A percentile compares a stretch with the other conserved stretches of the same genome.
Conservation (phyloP, 2,329 filamentous ascomycete genomes). For the Aphanoascus verrucosus region DNA sequence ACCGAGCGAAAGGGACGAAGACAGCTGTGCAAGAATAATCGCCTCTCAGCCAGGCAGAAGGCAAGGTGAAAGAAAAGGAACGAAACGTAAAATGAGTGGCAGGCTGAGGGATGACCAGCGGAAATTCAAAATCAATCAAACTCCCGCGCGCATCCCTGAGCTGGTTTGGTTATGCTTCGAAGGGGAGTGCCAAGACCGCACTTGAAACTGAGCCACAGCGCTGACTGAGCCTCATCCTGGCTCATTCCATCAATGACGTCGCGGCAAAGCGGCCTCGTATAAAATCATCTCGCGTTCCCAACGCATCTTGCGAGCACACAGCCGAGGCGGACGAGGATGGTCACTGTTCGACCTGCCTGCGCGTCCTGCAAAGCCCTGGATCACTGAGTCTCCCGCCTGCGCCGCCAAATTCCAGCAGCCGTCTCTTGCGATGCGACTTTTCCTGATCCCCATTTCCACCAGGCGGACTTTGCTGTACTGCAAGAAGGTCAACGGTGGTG, state of each 20-base stretch:
- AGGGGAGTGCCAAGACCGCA: slow-evolving; percentile 2
- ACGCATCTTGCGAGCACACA: not conserved
- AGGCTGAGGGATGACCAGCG: not conserved
- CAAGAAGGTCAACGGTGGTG: slow-evolving; percentile 56
- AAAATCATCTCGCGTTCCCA: not conserved
- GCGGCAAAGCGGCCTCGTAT: not conserved
- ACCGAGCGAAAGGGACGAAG: not conserved
- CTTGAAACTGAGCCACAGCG: not conserved
- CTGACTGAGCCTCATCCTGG: not conserved
- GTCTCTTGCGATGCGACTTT: slow-evolving; percentile 62
- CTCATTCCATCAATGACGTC: slow-evolving; percentile 8
- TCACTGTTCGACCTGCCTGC: not conserved
- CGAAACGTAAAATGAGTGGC: slow-evolving; percentile 5
- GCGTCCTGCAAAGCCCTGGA: not conserved
- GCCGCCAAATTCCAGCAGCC: not conserved
- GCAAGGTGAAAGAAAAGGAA: not conserved
- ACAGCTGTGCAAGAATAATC: not conserved
- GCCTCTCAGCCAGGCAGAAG: not conserved
- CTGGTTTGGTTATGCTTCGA: not conserved
- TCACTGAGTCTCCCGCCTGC: slow-evolving; percentile 1
- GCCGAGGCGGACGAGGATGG: not conserved
- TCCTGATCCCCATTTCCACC: slow-evolving; percentile 85
- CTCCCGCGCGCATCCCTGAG: not conserved
- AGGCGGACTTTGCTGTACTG: slow-evolving; percentile 86
- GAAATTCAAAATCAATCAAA: not conserved